Percentiles rank a stretch among this genome's conserved stretches.
Conservation (phyloP, 176 grass and related monocot genomes). For the sorghum (Sorghum bicolor) region DNA sequence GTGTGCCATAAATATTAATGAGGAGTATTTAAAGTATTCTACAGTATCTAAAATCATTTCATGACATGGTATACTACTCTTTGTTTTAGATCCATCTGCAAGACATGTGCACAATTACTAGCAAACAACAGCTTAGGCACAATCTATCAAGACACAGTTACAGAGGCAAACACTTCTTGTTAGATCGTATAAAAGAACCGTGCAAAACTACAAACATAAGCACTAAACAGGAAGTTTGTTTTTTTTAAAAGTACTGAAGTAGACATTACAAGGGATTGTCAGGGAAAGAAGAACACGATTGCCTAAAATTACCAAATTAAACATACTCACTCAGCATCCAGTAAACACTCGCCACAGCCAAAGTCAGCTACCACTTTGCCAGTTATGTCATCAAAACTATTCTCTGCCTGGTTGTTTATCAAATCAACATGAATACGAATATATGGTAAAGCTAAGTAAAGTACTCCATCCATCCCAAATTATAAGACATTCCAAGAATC, state of each 20-base stretch:
- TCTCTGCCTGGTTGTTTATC: slow-evolving; percentile 60
- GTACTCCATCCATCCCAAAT: no score
- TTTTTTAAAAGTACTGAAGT: neutral
- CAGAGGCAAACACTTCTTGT: neutral
- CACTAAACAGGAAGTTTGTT: neutral
- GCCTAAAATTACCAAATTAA: neutral
- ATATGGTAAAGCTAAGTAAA: neutral
- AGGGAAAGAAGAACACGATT: neutral
- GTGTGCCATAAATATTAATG: no score
- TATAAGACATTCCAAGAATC: no score
- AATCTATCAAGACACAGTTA: neutral
- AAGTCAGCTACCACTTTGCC: slow-evolving; percentile 93
- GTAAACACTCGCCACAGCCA: slow-evolving; percentile 67
- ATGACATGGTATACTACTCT: neutral
- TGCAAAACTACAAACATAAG: neutral
- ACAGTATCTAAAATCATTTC: no score
- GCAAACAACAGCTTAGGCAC: neutral
- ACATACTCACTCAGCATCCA: slow-evolving; percentile 54
- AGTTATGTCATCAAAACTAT: slow-evolving; percentile 68
- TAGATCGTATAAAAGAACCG: neutral
- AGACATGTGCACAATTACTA: neutral
- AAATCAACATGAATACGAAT: slow-evolving; percentile 6
- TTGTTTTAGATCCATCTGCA: neutral
- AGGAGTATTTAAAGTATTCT: no score
- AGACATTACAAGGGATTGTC: neutral